Conservation (phyloP, 768 basidiomycete species). For the Ephemerocybe angulata region DNA sequence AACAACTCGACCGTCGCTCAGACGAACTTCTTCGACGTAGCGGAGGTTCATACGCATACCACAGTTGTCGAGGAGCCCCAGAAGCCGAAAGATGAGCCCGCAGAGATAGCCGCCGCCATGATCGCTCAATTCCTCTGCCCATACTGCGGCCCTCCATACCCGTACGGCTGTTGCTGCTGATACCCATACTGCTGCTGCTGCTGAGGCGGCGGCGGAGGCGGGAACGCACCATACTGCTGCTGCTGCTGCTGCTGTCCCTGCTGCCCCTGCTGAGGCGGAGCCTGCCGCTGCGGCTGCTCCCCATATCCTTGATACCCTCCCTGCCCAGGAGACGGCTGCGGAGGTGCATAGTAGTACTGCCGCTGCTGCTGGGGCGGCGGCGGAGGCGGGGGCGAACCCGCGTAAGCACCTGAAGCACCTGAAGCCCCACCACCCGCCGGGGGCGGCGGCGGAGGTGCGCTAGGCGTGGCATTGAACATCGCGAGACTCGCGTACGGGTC, state of each 20-base stretch:
- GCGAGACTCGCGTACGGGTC: constrained; percentile 39
- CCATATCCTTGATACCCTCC: constrained; percentile 13
- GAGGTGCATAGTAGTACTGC: constrained; percentile 14
- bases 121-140: constrained; percentile 1
- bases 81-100: too few relatives aligned
- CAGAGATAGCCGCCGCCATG: too few relatives aligned
- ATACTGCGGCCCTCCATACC: constrained; percentile 21
- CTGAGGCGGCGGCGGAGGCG: constrained; percentile 18
- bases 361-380: constrained; percentile 19
- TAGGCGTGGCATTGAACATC: constrained; percentile 24
- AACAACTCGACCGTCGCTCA: too few relatives aligned
- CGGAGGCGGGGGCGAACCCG: constrained; percentile 12
- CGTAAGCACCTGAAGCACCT: background rate
- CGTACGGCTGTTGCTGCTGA: constrained; percentile 21
- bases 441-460: constrained; percentile 12
- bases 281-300: constrained; percentile 12
- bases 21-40: too few relatives aligned
- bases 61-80: too few relatives aligned
- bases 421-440: too few relatives aligned
- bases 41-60: too few relatives aligned
- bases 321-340: constrained; percentile 19
- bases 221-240: constrained; percentile 15
- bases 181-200: constrained; percentile 20
- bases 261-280: constrained; percentile 10
- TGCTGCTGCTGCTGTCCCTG: constrained; percentile 20